Percentiles rank a stretch among this genome's conserved stretches.
phyloP scores from a whole-genome alignment of 1,284 basidiomycete genomes.

The Phellopilus nigrolimitatus region DNA sequence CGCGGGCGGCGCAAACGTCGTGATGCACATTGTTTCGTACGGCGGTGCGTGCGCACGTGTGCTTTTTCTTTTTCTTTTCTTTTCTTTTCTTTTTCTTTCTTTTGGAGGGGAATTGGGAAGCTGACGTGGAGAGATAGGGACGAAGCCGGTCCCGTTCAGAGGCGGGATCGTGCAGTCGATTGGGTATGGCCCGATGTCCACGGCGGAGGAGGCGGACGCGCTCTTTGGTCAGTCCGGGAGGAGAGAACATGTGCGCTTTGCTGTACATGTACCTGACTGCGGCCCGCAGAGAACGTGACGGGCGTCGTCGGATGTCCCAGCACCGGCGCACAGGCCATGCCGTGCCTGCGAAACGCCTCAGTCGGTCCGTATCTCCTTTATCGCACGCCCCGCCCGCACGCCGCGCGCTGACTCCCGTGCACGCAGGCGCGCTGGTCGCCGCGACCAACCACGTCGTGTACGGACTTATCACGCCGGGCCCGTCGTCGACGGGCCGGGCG shows the following conservation, averaged over 20 bases:
- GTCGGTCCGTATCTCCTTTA: conserved; percentile 28
- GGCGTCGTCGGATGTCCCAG: conserved; percentile 32
- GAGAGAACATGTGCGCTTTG: background rate
- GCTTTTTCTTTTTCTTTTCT: conserved; percentile 10
- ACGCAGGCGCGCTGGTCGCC: conserved; percentile 34
- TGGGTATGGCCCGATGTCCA: conserved; percentile 37
- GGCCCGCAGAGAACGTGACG: conserved; percentile 29
- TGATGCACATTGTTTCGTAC: conserved; percentile 40
- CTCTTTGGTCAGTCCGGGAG: conserved; percentile 29
- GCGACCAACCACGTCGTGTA: conserved; percentile 35
- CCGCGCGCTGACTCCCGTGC: too few species aligned
- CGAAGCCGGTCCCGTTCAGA: conserved; percentile 34
- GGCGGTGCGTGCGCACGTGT: conserved; percentile 31
- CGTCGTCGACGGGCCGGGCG: conserved; percentile 34
- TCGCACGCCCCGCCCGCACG: too few species aligned
- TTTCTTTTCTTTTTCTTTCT: background rate
- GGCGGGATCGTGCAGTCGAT: conserved; percentile 40
- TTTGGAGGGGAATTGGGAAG: background rate
- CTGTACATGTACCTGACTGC: background rate
- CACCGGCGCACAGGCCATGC: conserved; percentile 28
- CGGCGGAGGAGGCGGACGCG: conserved; percentile 29
- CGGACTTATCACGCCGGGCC: conserved; percentile 34
- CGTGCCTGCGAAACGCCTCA: conserved; percentile 38
- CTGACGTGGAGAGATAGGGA: conserved; percentile 26
- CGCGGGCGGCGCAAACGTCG: conserved; percentile 40